Base-by-base conservation (phyloP, 2,329 filamentous ascomycete species). In the Drechslerella dactyloides region DNA sequence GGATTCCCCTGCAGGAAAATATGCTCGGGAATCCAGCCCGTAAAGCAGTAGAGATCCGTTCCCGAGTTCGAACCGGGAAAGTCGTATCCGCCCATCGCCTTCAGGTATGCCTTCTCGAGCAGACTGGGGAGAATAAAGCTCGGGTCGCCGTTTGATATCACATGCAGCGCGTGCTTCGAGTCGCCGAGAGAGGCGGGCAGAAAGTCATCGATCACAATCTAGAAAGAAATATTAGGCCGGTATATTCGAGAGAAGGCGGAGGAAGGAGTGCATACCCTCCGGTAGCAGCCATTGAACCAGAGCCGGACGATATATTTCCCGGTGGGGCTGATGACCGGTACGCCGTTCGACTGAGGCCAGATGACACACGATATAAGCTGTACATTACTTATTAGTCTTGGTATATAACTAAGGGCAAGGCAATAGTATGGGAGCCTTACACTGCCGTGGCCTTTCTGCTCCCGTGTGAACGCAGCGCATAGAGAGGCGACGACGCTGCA, bases 1-100 rank as follows among this genome's bases (percentile, higher is more conserved):
- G 74, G 79, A 74, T 80, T 86, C 86, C 84, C 88, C 77, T 96
- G 92, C 1, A 97, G 82, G 76, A 96, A 96, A 0, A 97, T 82
- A 79, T 99, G 94, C 80, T 99, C 93, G 0, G 94, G 94, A 55
- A 99, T 92, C 94, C 94, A 99, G 30, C 94, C 93, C 0, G 90
- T 96, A 61, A 99, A 81, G 0, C 96, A 89, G 86, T 91, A 96
- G 2, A 99, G 81, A 79, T 99, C 94, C 1, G 93, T 97, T 10
- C 91, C 93, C 0, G 93, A 97, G 79, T 97, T 97, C 77, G 94
- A 97, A 6, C 94, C 94, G 0, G 94, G 93, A 75, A 99, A 99
- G 77, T 99, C 93, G 78, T 99, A 99, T 35, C 94, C 94, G 27
- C 94, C 94, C 63, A 93, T 86, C 10, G 97, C 87, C 81, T 97